These are phyloP conservation scores for Polychaeton citri DNA, from an alignment of 2,329 filamentous ascomycete species.

Conservation along the genomic window DNA sequence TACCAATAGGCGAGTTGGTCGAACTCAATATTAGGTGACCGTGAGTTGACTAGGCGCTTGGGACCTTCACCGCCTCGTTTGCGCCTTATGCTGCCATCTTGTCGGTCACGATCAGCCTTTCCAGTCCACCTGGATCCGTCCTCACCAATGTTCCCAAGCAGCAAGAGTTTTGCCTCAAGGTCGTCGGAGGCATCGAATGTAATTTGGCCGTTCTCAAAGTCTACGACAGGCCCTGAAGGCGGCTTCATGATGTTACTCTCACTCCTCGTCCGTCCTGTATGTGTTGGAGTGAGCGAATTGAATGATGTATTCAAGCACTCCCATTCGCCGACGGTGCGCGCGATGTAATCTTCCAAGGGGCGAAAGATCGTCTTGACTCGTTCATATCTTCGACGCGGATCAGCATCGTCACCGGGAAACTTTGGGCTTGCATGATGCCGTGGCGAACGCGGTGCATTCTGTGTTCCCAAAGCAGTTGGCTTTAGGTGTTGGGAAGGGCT, in stretches of 20 bases:
- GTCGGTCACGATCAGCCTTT: constrained; percentile 24
- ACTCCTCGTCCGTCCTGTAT: constrained; percentile 27
- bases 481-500: constrained; percentile 3
- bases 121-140: constrained; percentile 77
- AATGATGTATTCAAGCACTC: constrained; percentile 70
- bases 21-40: constrained; percentile 66
- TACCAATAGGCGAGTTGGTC: constrained; percentile 61
- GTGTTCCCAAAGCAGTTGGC: neutral
- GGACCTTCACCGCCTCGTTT: constrained; percentile 17
- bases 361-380: constrained; percentile 53
- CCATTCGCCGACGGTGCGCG: constrained; percentile 53
- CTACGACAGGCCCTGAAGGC: constrained; percentile 21
- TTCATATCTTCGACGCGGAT: constrained; percentile 19
- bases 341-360: constrained; percentile 64
- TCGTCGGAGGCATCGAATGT: constrained; percentile 37
- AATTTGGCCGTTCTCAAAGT: neutral
- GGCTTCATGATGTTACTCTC: constrained; percentile 28
- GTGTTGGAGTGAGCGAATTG: constrained; percentile 34
- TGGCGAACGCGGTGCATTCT: constrained; percentile 12
- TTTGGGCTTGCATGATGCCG: constrained; percentile 13
- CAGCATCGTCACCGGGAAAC: constrained; percentile 12
- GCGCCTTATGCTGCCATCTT: constrained; percentile 15
- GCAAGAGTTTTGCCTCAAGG: constrained; percentile 60
- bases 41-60: constrained; percentile 36
- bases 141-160: constrained; percentile 64